phyloP scores from a whole-genome alignment of 192 early-diverging fungal species.

The Bifiguratus adelaidae region DNA sequence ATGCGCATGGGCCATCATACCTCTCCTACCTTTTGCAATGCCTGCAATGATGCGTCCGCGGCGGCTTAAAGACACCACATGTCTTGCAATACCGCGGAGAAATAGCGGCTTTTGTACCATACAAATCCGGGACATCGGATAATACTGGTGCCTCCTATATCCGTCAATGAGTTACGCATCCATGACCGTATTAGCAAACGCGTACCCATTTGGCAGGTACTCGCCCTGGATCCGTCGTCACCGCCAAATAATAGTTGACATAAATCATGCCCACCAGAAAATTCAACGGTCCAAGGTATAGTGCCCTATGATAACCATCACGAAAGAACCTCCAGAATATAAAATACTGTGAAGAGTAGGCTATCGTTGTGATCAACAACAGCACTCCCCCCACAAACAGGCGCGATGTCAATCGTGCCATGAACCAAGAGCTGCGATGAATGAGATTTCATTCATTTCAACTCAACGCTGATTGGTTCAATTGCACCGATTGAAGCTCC shows the following conservation, averaged over 20 bases:
- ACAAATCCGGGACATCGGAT: too few species aligned
- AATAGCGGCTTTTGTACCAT: too few species aligned
- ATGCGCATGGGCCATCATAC: too few species aligned
- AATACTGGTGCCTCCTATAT: too few species aligned
- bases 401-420: too few species aligned
- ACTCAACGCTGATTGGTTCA: too few species aligned
- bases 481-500: too few species aligned
- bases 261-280: slow-evolving; percentile 62
- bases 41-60: slow-evolving; percentile 71
- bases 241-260: slow-evolving; percentile 80
- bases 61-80: slow-evolving; percentile 58
- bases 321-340: slow-evolving; percentile 15
- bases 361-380: slow-evolving; percentile 11
- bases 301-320: slow-evolving; percentile 4
- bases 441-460: too few species aligned
- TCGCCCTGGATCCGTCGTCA: slow-evolving; percentile 66
- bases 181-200: too few species aligned
- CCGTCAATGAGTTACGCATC: too few species aligned
- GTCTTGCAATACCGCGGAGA: slow-evolving; percentile 64
- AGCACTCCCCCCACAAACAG: slow-evolving; percentile 18
- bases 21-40: slow-evolving; percentile 47
- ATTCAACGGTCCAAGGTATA: slow-evolving; percentile 66
- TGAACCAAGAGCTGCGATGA: too few species aligned
- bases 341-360: slow-evolving; percentile 21
- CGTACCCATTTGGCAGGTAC: slow-evolving; percentile 50